These are phyloP conservation scores for Xylaria sp. DNA, from an alignment of 2,329 filamentous ascomycete species.

Conservation along the genomic window DNA sequence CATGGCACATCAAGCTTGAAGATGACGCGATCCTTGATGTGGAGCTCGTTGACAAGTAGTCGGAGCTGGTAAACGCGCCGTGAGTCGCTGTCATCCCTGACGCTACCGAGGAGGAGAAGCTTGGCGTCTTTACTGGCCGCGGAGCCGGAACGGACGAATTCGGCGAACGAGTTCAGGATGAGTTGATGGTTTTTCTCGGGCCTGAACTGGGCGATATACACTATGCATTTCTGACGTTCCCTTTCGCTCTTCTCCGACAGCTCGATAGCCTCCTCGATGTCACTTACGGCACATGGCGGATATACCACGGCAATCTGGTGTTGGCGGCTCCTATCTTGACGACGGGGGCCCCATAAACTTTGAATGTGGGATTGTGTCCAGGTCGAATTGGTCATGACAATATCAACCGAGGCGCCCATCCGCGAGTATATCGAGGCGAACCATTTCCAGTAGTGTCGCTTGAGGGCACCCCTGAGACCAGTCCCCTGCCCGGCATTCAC, in stretches of 20 bases:
- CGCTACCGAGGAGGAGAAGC: slow-evolving; percentile 88
- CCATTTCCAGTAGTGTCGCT: slow-evolving; percentile 85
- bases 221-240: slow-evolving; percentile 74
- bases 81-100: slow-evolving; percentile 84
- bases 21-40: slow-evolving; percentile 83
- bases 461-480: slow-evolving; percentile 75
- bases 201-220: slow-evolving; percentile 97
- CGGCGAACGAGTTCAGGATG: slow-evolving; percentile 84
- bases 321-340: slow-evolving; percentile 56
- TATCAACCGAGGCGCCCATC: slow-evolving; percentile 85
- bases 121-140: slow-evolving; percentile 66
- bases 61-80: slow-evolving; percentile 89
- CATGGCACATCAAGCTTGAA: slow-evolving; percentile 93
- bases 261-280: slow-evolving; percentile 79
- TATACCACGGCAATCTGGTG: slow-evolving; percentile 81
- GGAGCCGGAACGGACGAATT: slow-evolving; percentile 71
- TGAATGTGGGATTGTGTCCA: slow-evolving; percentile 92
- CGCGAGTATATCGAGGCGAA: slow-evolving; percentile 86
- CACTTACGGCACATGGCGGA: slow-evolving; percentile 89
- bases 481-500: slow-evolving; percentile 85
- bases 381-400: slow-evolving; percentile 96
- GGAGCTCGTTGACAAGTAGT: slow-evolving; percentile 85
- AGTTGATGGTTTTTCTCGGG: slow-evolving; percentile 96
- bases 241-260: slow-evolving; percentile 76
- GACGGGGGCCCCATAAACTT: slow-evolving; percentile 77